Evolutionary conservation across 148 eudicot genomes (phyloP).

Genomic region (Vaccinium vitisidaea): DNA sequence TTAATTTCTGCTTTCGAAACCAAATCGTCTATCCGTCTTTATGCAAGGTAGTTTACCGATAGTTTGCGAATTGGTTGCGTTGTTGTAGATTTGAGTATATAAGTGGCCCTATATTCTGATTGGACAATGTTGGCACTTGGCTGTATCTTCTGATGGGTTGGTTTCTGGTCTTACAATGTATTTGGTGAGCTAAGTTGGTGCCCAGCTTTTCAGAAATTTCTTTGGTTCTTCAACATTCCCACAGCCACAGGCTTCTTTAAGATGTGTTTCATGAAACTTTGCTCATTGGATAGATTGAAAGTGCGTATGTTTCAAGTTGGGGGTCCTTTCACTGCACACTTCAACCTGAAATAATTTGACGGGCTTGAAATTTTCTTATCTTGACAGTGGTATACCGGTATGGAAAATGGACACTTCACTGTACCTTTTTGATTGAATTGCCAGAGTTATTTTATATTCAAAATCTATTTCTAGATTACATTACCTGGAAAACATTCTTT

Average conservation of each 20-base stretch:
- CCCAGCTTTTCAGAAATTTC: not conserved
- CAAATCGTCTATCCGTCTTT: not conserved
- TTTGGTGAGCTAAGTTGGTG: not conserved
- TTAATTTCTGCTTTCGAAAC: not conserved
- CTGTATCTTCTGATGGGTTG: not conserved
- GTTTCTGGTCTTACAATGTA: not conserved
- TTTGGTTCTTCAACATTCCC: not conserved
- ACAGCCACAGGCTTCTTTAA: not conserved
- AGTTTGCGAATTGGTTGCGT: not conserved
- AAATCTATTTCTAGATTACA: conserved; percentile 10
- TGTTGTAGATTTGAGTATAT: not conserved
- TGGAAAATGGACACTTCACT: not conserved
- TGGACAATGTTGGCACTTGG: not conserved
- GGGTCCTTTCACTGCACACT: not conserved
- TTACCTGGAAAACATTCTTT: not conserved
- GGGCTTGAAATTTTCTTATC: not conserved
- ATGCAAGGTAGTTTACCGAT: not conserved
- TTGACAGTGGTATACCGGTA: not conserved
- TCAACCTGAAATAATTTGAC: too few relatives aligned
- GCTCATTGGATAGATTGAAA: not conserved
- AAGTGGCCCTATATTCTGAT: not conserved
- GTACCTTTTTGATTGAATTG: not conserved
- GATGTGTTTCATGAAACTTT: not conserved
- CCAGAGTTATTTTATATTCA: not conserved
- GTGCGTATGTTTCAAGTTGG: not conserved